phyloP scores from a whole-genome alignment of 2,329 filamentous ascomycete genomes.

The Botrytis squamosa region DNA sequence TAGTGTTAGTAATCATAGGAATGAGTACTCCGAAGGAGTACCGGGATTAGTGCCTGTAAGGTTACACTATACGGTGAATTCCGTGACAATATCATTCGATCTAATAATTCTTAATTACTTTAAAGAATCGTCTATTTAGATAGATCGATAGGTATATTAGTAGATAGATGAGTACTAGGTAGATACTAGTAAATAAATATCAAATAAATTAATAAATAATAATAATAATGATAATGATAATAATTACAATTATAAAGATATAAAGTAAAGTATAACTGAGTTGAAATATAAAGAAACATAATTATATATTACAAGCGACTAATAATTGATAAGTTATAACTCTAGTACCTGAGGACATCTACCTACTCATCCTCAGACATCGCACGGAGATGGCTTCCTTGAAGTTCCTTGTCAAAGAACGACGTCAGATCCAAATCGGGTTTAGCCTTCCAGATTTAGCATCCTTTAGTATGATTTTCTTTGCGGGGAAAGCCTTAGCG shows the following conservation, averaged over 20 bases:
- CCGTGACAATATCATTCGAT: too few species aligned
- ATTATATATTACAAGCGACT: neutral
- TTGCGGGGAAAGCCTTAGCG: slow-evolving; percentile 14
- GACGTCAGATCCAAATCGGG: neutral
- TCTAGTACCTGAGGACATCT: too few species aligned
- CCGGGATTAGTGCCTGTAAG: too few species aligned
- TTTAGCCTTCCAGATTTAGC: neutral
- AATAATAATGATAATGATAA: neutral
- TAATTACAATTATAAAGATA: neutral
- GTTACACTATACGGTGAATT: too few species aligned
- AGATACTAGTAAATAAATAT: too few species aligned
- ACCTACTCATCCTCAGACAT: neutral
- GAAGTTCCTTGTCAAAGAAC: neutral
- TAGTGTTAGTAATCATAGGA: too few species aligned
- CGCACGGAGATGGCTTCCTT: neutral
- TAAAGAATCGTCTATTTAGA: neutral
- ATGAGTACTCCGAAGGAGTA: too few species aligned
- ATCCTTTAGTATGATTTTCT: neutral
- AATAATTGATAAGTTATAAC: too few species aligned
- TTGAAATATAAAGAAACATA: neutral
- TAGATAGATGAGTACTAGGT: too few species aligned
- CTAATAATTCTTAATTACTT: neutral
- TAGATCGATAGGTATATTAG: neutral
- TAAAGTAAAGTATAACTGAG: neutral
- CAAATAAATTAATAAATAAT: too few species aligned